Base-by-base conservation (phyloP, 2,329 filamentous ascomycete species). In the Ophiostoma ulmi region DNA sequence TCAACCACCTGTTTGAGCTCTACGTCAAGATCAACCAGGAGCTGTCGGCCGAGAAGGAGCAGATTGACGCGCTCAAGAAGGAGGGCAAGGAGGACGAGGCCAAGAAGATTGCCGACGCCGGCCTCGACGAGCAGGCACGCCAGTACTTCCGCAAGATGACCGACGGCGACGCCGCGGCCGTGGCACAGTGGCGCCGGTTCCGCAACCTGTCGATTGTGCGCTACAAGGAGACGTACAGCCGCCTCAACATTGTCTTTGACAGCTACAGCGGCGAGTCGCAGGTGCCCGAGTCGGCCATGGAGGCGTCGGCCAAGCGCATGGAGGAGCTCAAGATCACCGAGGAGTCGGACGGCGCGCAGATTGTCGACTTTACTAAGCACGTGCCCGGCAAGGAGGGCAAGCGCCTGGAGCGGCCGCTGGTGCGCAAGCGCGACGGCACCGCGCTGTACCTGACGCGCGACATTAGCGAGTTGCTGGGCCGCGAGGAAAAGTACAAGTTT, bases 1-100 rank as follows among this genome's bases (percentile, higher is more conserved):
- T 94, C 77, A 91, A 91, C 78, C 92, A 95, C 78, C 82, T 95
- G 11, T 94, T 90, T 79, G 87, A 93, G 76, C 89, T 95, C 69
- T 95, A 94, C 76, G 91, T 94, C 73, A 86, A 88, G 78, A 92
- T 94, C 79, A 93, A 90, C 79, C 81, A 81, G 72, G 88, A 92
- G 67, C 85, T 90, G 77, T 79, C 82, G 2, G 86, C 83, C 0
- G 90, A 94, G 81, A 89, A 90, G 74, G 89, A 90, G 74, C 78
- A 85, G 72, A 87, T 90, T 35, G 88, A 88, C 75, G 83, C 80
- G 61, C 81, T 84, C 74, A 85, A 86, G 77, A 81, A 82, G 55
- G 82, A 82, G 61, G 83, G 85, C 71, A 81, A 86, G 75, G 84
- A 86, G 67, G 85, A 86, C 67, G 85, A 87, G 70, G 81, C 82